phyloP scores from a whole-genome alignment of 1,139 yeast species.

The Yamadazyma kanchanaburiensis region DNA sequence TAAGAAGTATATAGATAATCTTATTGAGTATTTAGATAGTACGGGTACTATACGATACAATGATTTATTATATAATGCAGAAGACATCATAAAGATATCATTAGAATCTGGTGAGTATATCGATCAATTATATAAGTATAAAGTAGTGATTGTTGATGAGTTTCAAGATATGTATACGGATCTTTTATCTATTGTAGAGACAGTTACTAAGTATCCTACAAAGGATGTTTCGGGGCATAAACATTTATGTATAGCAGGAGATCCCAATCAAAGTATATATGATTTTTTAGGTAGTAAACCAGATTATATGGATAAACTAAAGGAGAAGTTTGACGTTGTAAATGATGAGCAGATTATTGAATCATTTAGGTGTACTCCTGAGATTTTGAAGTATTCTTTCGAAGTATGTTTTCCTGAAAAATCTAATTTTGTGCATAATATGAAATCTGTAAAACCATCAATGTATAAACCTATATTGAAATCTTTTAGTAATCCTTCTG shows the following conservation, averaged over 20 bases:
- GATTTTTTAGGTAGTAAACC: constrained; percentile 58
- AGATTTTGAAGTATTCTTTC: constrained; percentile 44
- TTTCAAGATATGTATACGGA: constrained; percentile 66
- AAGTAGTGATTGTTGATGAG: constrained; percentile 63
- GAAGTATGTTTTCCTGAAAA: constrained; percentile 17
- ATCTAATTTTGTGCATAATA: constrained; percentile 3
- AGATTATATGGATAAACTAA: constrained; percentile 21
- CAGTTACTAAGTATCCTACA: constrained; percentile 32
- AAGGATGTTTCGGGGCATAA: constrained; percentile 18
- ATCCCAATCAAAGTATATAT: constrained; percentile 69
- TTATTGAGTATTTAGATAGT: constrained; percentile 19
- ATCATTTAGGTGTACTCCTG: constrained; percentile 60
- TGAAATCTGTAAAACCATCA: constrained; percentile 18
- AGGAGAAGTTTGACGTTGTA: constrained; percentile 25
- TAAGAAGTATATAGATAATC: constrained; percentile 17
- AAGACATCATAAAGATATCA: constrained; percentile 17
- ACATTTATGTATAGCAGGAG: constrained; percentile 70
- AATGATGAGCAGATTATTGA: constrained; percentile 35
- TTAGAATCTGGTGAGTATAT: constrained; percentile 11
- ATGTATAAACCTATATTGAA: constrained; percentile 31
- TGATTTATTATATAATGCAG: constrained; percentile 32
- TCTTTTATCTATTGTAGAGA: constrained; percentile 43
- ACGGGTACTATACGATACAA: constrained; percentile 37
- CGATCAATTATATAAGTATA: constrained; percentile 22
- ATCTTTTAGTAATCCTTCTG: constrained; percentile 19